Evolutionary conservation across 306 rosid species (phyloP).

Genomic region (Lathyrus tuberosus): DNA sequence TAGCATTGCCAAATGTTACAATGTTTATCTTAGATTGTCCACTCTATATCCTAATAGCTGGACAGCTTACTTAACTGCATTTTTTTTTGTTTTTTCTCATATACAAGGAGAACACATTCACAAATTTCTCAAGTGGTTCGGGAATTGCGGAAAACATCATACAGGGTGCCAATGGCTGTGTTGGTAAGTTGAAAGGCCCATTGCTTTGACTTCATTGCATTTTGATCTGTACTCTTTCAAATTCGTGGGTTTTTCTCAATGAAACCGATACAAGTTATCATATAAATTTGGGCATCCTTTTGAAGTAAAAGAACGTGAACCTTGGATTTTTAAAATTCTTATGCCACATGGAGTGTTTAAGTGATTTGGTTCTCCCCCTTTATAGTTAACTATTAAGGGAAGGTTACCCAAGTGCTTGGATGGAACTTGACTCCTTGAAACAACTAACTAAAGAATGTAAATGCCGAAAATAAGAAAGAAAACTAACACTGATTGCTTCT

Average conservation of each 20-base stretch:
- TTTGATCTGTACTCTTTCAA: constrained; percentile 1
- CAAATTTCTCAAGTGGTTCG: constrained; percentile 89
- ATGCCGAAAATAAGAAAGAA: background rate
- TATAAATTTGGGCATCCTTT: constrained; percentile 4
- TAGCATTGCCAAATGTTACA: background rate
- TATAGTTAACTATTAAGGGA: background rate
- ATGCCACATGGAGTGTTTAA: background rate
- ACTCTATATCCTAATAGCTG: constrained; percentile 15
- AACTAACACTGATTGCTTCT: background rate
- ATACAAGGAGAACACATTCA: constrained; percentile 91
- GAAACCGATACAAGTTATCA: constrained; percentile 14
- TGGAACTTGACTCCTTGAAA: background rate
- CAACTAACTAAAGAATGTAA: background rate
- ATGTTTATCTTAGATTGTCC: background rate
- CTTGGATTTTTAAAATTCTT: background rate
- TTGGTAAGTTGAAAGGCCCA: constrained; percentile 60
- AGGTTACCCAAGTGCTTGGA: background rate
- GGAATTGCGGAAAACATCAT: constrained; percentile 79
- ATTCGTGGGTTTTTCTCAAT: background rate
- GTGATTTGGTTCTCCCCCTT: background rate
- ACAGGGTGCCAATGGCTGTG: constrained; percentile 90
- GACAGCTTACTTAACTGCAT: constrained; percentile 18
- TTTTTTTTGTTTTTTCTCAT: constrained; percentile 27
- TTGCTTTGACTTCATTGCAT: constrained; percentile 23
- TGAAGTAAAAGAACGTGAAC: constrained; percentile 2